Conservation (phyloP, 495 filamentous ascomycete genomes). For the Pseudomonodictys pantanalensis region DNA sequence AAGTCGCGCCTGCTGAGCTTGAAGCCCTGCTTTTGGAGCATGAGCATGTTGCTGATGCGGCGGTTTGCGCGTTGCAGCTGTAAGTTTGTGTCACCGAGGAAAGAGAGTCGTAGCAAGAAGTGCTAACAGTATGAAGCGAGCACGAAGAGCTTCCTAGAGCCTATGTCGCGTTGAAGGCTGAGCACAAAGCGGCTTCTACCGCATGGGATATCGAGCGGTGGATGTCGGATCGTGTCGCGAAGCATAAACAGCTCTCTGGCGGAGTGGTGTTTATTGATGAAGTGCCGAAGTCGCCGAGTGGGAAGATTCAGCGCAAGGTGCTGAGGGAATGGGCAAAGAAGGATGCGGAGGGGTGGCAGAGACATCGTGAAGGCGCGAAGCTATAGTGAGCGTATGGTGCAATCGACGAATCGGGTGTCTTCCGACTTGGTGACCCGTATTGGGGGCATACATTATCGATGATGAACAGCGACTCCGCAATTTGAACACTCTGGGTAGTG, state of each 20-base stretch:
- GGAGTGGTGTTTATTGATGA: constrained; percentile 41
- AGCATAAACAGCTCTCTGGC: constrained; percentile 41
- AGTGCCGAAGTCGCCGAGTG: constrained; percentile 41
- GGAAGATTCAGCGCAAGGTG: constrained; percentile 46
- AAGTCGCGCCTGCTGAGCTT: constrained; percentile 51
- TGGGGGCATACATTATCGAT: too few species aligned
- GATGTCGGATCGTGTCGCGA: constrained; percentile 37
- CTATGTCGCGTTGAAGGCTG: constrained; percentile 37
- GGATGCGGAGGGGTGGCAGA: constrained; percentile 38
- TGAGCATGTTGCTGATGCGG: constrained; percentile 46
- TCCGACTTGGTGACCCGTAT: too few species aligned
- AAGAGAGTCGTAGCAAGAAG: too few species aligned
- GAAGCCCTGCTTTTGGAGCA: constrained; percentile 47
- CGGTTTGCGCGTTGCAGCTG: constrained; percentile 40
- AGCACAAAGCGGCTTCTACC: constrained; percentile 24
- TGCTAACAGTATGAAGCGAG: too few species aligned
- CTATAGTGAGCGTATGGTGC: too few species aligned
- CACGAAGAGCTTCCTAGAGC: constrained; percentile 42
- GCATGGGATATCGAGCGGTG: constrained; percentile 38
- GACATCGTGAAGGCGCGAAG: constrained; percentile 37
- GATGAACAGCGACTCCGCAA: too few species aligned
- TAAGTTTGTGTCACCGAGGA: constrained; percentile 7
- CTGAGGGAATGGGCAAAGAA: constrained; percentile 43
- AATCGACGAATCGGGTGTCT: too few species aligned
- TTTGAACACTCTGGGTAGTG: too few species aligned